Percentiles rank a stretch among this genome's conserved stretches.
phyloP scores from a whole-genome alignment of 768 basidiomycete genomes.

The Myochromella boudieri region DNA sequence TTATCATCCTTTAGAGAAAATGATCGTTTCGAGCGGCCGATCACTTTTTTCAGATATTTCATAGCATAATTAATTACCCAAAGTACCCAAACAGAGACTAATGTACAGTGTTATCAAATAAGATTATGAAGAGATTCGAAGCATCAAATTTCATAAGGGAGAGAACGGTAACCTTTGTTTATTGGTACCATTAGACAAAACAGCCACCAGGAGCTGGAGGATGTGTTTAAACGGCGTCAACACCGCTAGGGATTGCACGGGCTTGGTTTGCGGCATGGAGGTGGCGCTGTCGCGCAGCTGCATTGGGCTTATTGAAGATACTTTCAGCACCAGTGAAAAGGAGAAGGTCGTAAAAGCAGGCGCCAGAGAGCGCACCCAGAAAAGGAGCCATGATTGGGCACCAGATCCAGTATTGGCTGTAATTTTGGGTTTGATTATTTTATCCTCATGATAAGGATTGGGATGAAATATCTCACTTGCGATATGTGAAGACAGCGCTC shows the following conservation, averaged over 20 bases:
- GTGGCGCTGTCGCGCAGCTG: conserved; percentile 9
- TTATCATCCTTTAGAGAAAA: no score
- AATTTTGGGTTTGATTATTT: conserved; percentile 16
- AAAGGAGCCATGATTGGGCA: conserved; percentile 59
- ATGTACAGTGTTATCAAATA: background rate
- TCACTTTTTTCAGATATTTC: no score
- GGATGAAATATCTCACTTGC: conserved; percentile 30
- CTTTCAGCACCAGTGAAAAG: conserved; percentile 59
- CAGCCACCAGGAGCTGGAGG: no score
- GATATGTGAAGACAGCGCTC: conserved; percentile 34
- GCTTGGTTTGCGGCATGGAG: conserved; percentile 12
- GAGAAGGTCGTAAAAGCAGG: conserved; percentile 56
- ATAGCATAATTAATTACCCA: no score
- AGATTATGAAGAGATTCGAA: no score
- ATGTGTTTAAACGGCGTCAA: conserved; percentile 14
- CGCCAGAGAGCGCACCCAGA: conserved; percentile 52
- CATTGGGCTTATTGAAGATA: conserved; percentile 43
- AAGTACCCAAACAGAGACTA: no score
- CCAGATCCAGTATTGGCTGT: conserved; percentile 76
- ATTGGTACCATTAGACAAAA: no score
- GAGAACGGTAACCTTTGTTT: no score
- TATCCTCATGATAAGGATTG: background rate
- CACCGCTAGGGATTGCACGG: conserved; percentile 10
- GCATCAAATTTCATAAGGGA: no score
- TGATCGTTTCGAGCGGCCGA: no score